These are phyloP conservation scores for Oryza longistaminata DNA, from an alignment of 176 grass and related monocot species.

Conservation along the genomic window DNA sequence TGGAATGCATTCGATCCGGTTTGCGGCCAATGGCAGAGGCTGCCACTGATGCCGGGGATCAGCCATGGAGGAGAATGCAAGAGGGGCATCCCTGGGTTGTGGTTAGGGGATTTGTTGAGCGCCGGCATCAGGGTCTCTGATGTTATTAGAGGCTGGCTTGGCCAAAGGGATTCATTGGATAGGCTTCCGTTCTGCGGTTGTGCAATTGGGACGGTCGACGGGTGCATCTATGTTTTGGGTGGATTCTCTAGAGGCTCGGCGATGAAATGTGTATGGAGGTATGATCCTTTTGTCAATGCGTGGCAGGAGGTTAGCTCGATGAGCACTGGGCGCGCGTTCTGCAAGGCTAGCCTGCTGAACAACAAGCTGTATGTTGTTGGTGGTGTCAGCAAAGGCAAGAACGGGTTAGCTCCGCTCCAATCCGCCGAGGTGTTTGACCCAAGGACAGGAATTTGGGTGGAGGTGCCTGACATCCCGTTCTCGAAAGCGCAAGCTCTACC, in stretches of 20 bases:
- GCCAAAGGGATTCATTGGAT: slow-evolving; percentile 40
- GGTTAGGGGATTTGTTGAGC: slow-evolving; percentile 35
- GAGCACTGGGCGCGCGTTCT: slow-evolving; percentile 63
- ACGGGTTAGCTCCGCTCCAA: slow-evolving; percentile 55
- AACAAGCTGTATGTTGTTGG: slow-evolving; percentile 87
- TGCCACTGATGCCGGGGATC: slow-evolving; percentile 64
- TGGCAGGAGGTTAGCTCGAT: slow-evolving; percentile 76
- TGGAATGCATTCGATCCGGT: slow-evolving; percentile 76
- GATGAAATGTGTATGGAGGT: slow-evolving; percentile 61
- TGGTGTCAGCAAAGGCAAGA: slow-evolving; percentile 52
- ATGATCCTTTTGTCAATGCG: slow-evolving; percentile 64
- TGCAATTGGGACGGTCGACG: slow-evolving; percentile 41
- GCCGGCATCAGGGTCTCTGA: slow-evolving; percentile 52
- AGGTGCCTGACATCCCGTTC: slow-evolving; percentile 68
- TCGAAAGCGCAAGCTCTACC: slow-evolving; percentile 58
- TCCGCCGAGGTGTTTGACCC: slow-evolving; percentile 88
- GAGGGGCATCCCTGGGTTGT: slow-evolving; percentile 35
- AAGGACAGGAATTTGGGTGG: slow-evolving; percentile 51
- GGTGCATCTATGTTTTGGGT: slow-evolving; percentile 74
- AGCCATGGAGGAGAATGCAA: slow-evolving; percentile 42
- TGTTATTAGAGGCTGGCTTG: slow-evolving; percentile 62
- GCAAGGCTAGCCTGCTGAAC: slow-evolving; percentile 67
- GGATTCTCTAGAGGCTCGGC: slow-evolving; percentile 61
- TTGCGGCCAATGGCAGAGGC: slow-evolving; percentile 54
- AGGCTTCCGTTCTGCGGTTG: slow-evolving; percentile 56